Percentiles rank a stretch among this genome's conserved stretches.
These are phyloP conservation scores for Perkinsus chesapeaki DNA, from an alignment of 169 alveolate genomes.

Conservation along the genomic window DNA sequence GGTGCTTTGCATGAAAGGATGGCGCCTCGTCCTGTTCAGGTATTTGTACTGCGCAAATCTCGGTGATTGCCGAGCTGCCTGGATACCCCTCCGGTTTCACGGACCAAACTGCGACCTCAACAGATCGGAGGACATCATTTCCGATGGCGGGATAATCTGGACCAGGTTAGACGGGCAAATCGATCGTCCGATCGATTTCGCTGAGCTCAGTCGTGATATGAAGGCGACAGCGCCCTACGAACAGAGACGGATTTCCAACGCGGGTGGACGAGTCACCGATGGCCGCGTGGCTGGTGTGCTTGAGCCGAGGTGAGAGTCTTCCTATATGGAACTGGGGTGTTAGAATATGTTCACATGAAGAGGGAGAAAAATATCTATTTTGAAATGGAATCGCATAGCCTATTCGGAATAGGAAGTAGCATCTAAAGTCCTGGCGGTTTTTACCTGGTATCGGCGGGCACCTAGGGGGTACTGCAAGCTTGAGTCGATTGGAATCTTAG, in stretches of 20 bases:
- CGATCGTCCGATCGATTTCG: too few relatives aligned
- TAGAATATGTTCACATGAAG: too few relatives aligned
- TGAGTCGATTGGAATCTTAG: too few relatives aligned
- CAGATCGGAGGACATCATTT: not conserved
- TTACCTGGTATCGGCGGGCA: too few relatives aligned
- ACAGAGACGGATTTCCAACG: not conserved
- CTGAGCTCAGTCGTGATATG: not conserved
- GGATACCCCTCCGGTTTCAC: not conserved
- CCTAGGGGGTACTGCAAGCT: too few relatives aligned
- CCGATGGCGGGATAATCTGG: not conserved
- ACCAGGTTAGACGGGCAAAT: not conserved
- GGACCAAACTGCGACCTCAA: not conserved
- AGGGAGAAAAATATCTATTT: too few relatives aligned
- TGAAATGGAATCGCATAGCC: too few relatives aligned
- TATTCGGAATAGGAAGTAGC: too few relatives aligned
- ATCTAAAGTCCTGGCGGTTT: too few relatives aligned
- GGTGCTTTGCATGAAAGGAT: not conserved
- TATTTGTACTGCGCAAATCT: not conserved
- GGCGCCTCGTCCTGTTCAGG: not conserved
- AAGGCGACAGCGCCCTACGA: not conserved
- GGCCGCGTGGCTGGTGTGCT: not conserved
- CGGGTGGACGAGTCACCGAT: not conserved
- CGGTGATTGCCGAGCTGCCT: conserved; percentile 3
- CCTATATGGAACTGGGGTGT: too few relatives aligned
- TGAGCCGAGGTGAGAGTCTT: not conserved